Percentiles rank a stretch among this genome's conserved stretches.
Conservation (phyloP, 2,329 filamentous ascomycete genomes). For the Colletotrichum kahawae region DNA sequence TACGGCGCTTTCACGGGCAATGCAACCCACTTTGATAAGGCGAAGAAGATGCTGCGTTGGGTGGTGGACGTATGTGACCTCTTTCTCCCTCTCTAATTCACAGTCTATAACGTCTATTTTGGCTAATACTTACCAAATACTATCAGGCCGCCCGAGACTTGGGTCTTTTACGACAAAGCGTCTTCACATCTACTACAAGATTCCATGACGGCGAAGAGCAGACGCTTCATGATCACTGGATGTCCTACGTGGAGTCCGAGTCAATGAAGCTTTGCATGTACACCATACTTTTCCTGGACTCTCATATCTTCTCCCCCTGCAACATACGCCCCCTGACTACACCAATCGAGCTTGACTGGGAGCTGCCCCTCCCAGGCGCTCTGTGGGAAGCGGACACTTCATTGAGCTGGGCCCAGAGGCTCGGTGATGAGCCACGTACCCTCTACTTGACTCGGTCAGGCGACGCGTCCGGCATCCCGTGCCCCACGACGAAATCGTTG, state of each 20-base stretch:
- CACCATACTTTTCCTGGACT: conserved; percentile 32
- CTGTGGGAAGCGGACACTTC: conserved; percentile 35
- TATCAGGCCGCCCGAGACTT: conserved; percentile 28
- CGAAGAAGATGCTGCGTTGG: conserved; percentile 30
- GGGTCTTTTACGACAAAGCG: conserved; percentile 29
- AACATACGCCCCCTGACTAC: conserved; percentile 33
- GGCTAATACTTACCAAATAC: not conserved
- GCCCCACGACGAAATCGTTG: conserved; percentile 29
- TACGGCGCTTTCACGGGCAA: conserved; percentile 34
- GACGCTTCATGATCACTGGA: conserved; percentile 27
- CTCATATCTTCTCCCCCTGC: conserved; percentile 32
- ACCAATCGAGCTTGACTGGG: conserved; percentile 37
- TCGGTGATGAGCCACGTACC: conserved; percentile 24
- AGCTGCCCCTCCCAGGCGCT: conserved; percentile 30
- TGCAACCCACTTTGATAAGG: conserved; percentile 26
- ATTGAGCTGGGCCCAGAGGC: conserved; percentile 28
- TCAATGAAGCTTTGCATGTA: conserved; percentile 35
- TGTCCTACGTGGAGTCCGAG: conserved; percentile 30
- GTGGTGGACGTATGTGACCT: conserved; percentile 29
- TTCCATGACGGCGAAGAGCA: conserved; percentile 57
- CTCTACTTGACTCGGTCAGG: conserved; percentile 10
- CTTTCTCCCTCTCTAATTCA: not conserved
- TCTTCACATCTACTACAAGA: conserved; percentile 24
- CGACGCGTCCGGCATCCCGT: conserved; percentile 20
- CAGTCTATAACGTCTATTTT: not conserved